A percentile compares a stretch with the other conserved stretches of the same genome.
Conservation (phyloP, 78 protist species). For the Monocercomonoides exilis region DNA sequence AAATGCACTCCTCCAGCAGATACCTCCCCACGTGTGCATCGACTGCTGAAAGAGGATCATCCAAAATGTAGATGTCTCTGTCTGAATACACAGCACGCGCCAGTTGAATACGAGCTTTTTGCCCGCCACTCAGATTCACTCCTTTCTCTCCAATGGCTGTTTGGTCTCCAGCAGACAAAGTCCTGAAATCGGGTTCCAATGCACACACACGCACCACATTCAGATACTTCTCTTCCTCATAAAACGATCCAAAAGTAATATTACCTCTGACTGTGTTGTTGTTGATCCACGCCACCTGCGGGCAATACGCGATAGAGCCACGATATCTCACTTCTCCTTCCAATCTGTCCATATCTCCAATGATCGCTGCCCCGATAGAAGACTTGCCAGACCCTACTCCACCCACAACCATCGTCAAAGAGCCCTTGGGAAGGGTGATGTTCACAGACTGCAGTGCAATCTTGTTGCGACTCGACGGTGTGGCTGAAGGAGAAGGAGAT, state of each 20-base stretch:
- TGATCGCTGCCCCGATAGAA: constrained; percentile 47
- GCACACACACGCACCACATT: neutral
- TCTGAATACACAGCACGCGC: constrained; percentile 12
- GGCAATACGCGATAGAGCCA: constrained; percentile 6
- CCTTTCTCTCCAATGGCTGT: constrained; percentile 39
- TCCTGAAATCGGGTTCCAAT: constrained; percentile 9
- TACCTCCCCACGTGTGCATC: constrained; percentile 9
- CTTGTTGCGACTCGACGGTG: neutral
- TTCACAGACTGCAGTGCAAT: neutral
- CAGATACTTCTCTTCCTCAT: constrained; percentile 13
- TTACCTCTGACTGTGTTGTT: constrained; percentile 25
- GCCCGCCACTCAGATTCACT: constrained; percentile 67
- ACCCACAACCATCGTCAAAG: constrained; percentile 63
- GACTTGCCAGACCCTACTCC: constrained; percentile 79
- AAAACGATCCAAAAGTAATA: constrained; percentile 17
- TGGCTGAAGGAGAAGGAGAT: neutral
- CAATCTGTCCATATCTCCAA: constrained; percentile 56
- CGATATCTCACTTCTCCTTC: neutral
- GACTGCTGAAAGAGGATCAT: constrained; percentile 20
- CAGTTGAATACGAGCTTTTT: constrained; percentile 37
- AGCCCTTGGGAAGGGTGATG: neutral
- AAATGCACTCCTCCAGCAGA: neutral
- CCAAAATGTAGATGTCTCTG: constrained; percentile 4
- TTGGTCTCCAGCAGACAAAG: neutral
- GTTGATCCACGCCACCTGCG: constrained; percentile 34